Evolutionary conservation across 2,329 filamentous ascomycete species (phyloP).

Genomic region (Fusarium abutilonis): DNA sequence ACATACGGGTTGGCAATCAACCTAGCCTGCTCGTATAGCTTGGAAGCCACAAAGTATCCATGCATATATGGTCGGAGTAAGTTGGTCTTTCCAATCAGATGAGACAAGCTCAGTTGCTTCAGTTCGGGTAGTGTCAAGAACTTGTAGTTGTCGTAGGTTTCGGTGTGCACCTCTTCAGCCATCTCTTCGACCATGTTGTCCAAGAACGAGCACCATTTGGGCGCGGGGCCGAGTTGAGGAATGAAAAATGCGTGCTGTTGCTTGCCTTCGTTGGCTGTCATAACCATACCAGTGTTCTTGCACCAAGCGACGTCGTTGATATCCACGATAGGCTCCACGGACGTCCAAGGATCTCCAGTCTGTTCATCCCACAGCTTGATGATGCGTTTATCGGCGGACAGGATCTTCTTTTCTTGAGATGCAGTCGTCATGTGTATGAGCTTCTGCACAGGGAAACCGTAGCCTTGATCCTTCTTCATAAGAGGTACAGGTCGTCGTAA

Average conservation of each 20-base stretch:
- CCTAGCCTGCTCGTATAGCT: conserved; percentile 92
- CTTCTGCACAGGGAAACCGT: conserved; percentile 91
- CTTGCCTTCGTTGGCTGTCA: conserved; percentile 96
- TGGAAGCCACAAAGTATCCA: conserved; percentile 95
- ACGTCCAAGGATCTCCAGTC: conserved; percentile 90
- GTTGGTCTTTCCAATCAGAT: conserved; percentile 90
- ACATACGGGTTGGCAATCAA: conserved; percentile 94
- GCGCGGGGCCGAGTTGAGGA: conserved; percentile 90
- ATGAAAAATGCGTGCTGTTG: conserved; percentile 97
- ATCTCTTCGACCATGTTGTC: conserved; percentile 99
- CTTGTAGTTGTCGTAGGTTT: conserved; percentile 99
- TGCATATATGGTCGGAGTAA: conserved; percentile 97
- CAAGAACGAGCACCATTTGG: conserved; percentile 94
- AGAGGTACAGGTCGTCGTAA: conserved; percentile 86
- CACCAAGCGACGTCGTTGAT: conserved; percentile 95
- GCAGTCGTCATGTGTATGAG: conserved; percentile 76
- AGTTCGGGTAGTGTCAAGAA: conserved; percentile 92
- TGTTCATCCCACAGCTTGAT: conserved; percentile 95
- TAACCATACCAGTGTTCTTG: conserved; percentile 90
- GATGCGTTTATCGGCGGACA: conserved; percentile 92
- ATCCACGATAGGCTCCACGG: conserved; percentile 92
- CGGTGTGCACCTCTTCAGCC: conserved; percentile 81
- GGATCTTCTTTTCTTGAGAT: conserved; percentile 83
- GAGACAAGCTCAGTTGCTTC: conserved; percentile 83
- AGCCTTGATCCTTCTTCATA: conserved; percentile 93